phyloP scores from a whole-genome alignment of 73 alveolate genomes.

The Stentor coeruleus region DNA sequence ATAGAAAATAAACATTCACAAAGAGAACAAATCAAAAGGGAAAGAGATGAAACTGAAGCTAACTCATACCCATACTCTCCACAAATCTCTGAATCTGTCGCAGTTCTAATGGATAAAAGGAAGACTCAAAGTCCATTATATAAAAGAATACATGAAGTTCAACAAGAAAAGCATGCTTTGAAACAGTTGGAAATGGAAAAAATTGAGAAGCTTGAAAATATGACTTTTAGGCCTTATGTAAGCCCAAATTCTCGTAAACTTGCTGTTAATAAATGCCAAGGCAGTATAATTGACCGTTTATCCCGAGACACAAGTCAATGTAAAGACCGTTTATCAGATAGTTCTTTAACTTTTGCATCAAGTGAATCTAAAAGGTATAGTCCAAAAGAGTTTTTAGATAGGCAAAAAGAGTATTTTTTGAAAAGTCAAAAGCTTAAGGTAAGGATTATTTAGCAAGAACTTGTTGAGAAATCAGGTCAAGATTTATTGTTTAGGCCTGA shows the following conservation, averaged over 20 bases:
- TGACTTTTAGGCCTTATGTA: background rate
- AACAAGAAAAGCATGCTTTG: background rate
- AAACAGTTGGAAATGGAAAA: background rate
- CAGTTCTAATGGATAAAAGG: background rate
- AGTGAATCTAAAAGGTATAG: no score
- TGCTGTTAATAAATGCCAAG: background rate
- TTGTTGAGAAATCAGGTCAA: no score
- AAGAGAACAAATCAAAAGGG: background rate
- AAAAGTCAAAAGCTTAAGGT: no score
- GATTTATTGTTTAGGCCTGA: background rate
- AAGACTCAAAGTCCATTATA: background rate
- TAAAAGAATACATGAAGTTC: conserved; percentile 1
- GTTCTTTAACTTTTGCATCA: no score
- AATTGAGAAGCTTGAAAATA: background rate
- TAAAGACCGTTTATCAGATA: background rate
- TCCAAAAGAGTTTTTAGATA: no score
- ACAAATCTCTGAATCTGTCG: background rate
- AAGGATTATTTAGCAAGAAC: no score
- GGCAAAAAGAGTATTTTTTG: no score
- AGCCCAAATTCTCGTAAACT: background rate
- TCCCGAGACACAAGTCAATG: background rate
- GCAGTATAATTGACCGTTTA: background rate
- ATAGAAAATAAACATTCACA: background rate
- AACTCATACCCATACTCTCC: conserved; percentile 1
- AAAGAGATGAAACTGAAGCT: background rate